Base-by-base conservation (phyloP, 2,329 filamentous ascomycete genomes). In the Pyricularia pennisetigena region DNA sequence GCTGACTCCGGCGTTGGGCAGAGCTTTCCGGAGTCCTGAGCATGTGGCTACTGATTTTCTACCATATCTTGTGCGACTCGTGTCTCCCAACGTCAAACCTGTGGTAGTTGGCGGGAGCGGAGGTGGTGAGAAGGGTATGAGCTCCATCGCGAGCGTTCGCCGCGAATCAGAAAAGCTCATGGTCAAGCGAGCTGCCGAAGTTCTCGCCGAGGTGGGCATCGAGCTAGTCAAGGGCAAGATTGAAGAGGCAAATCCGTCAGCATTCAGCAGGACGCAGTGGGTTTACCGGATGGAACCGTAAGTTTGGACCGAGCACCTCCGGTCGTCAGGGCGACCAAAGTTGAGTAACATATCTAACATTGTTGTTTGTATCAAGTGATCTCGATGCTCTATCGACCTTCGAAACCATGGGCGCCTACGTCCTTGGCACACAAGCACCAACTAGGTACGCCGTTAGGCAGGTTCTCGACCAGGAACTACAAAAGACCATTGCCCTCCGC, bases 221-320 rank as follows among this genome's bases (percentile, higher is more conserved):
- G 84, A 86, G 2, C 90, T 98, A 76, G 91, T 97, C 72, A 90
- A 89, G 74, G 90, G 91, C 14, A 88, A 89, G 73, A 86, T 98
- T 62, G 93, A 97, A 74, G 83, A 71, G 6, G 61, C 68, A 3
- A 70, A 68, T 9, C 69, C 72, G 49, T 84, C 85, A 8, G 77
- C 83, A 5, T 81, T 80, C 24, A 82, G 83, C 68, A 85, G 87
- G 41, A 80, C 83, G 23, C 84, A 88, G 72, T 98, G 89, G 85
- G 89, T 97, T 9, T 98, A 97, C 78, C 88, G 95, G 67, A 94
- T 99, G 92, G 94, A 98, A 75, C 95, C 95, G 85, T 94, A 81
- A 84, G 90, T 88, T 24, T 57, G 12, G 20, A 61, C 9, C 24
- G 29, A 28, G 14, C 14, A 12, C 14, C 9, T 24, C 26, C 16